Evolutionary conservation across 257 asterid species (phyloP).

Genomic region (Linaria vulgaris): DNA sequence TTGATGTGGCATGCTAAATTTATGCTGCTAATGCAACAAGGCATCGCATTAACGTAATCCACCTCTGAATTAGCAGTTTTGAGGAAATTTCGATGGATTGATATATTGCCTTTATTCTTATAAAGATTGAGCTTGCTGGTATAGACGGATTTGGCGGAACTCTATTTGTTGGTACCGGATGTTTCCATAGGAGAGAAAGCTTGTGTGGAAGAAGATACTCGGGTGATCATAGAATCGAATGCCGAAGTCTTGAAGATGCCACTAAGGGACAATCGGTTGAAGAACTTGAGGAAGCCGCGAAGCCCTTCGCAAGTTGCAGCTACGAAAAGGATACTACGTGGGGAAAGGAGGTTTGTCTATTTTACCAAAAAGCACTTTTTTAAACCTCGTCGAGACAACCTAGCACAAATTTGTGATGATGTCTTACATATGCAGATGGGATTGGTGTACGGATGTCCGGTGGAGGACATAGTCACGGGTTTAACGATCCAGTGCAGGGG

Average conservation of each 20-base stretch:
- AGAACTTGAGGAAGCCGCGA: conserved; percentile 58
- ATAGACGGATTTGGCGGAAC: conserved; percentile 55
- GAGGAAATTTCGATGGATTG: not conserved
- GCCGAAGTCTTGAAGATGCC: conserved; percentile 21
- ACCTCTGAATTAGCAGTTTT: not conserved
- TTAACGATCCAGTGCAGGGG: conserved; percentile 81
- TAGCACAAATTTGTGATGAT: not conserved
- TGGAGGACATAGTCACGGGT: conserved; percentile 84
- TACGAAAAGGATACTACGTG: conserved; percentile 68
- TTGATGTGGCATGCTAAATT: not conserved
- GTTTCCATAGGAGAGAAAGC: conserved; percentile 71
- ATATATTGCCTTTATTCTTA: not conserved
- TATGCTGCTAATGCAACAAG: not conserved
- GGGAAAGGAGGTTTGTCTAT: conserved; percentile 65
- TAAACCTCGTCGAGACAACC: not conserved
- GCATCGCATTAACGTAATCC: too few species aligned
- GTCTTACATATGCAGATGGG: conserved; percentile 57
- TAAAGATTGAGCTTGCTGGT: conserved; percentile 66
- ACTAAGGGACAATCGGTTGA: conserved; percentile 30
- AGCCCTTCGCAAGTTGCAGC: conserved; percentile 56
- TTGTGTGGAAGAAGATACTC: conserved; percentile 44
- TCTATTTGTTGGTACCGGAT: conserved; percentile 64
- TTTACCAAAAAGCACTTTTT: not conserved
- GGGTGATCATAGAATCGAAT: conserved; percentile 22
- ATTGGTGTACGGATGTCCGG: conserved; percentile 72